phyloP scores from a whole-genome alignment of 208 protist genomes.

The Borovskyia barvae region DNA sequence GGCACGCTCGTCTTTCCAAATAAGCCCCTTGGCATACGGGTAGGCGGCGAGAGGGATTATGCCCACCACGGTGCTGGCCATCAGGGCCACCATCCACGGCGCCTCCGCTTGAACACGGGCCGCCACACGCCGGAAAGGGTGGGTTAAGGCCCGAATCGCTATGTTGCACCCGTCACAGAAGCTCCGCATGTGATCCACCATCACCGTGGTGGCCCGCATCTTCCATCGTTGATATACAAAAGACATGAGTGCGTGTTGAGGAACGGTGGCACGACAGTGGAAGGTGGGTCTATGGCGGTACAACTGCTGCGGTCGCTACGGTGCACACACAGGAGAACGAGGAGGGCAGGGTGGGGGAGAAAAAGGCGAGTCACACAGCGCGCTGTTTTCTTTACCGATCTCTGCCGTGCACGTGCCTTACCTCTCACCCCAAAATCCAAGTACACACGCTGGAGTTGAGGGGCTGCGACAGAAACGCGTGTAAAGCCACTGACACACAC shows the following conservation, averaged over 20 bases:
- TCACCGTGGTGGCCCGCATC: slow-evolving; percentile 58
- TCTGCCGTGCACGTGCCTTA: no score
- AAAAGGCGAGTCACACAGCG: not conserved
- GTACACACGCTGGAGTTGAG: no score
- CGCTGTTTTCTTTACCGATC: not conserved
- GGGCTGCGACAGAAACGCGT: no score
- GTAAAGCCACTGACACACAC: no score
- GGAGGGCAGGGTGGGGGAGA: no score
- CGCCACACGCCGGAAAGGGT: slow-evolving; percentile 40
- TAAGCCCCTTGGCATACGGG: slow-evolving; percentile 61
- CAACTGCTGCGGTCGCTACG: no score
- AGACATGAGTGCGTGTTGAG: slow-evolving; percentile 36
- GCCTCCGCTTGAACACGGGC: slow-evolving; percentile 60
- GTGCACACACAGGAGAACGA: no score
- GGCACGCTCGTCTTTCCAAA: slow-evolving; percentile 44
- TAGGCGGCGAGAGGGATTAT: slow-evolving; percentile 60
- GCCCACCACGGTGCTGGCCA: slow-evolving; percentile 40
- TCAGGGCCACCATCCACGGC: slow-evolving; percentile 70
- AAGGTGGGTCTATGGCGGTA: no score
- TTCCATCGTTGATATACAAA: slow-evolving; percentile 76
- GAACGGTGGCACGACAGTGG: not conserved
- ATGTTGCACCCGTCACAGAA: slow-evolving; percentile 71
- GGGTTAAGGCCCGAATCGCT: slow-evolving; percentile 29
- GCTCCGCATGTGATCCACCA: slow-evolving; percentile 52
- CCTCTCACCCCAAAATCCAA: no score